These are phyloP conservation scores for Gleditsia sinensis DNA, from an alignment of 306 rosid genomes.

Conservation along the genomic window DNA sequence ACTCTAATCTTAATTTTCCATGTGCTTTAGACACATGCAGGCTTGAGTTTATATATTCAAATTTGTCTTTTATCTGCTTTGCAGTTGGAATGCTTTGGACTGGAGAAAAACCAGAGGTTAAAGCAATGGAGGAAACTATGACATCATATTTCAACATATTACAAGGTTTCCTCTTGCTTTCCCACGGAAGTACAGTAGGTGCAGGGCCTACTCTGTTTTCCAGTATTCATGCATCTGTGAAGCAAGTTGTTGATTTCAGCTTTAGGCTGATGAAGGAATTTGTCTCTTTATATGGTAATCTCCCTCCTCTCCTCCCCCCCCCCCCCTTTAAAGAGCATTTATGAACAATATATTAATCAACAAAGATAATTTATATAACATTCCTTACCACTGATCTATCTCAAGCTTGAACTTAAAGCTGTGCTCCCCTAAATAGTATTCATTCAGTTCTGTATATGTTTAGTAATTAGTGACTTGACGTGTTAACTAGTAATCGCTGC, in stretches of 20 bases:
- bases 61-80: conserved; percentile 23
- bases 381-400: background rate
- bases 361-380: background rate
- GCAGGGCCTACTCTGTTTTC: conserved; percentile 86
- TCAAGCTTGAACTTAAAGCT: background rate
- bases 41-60: conserved; percentile 9
- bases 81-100: conserved; percentile 96
- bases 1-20: background rate
- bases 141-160: conserved; percentile 68
- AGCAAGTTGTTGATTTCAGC: conserved; percentile 79
- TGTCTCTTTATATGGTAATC: conserved; percentile 64
- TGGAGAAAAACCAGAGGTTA: conserved; percentile 58
- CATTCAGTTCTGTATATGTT: background rate
- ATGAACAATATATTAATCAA: background rate
- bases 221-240: conserved; percentile 58
- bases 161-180: conserved; percentile 83
- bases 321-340: background rate
- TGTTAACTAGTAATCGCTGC: background rate
- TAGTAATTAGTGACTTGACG: background rate
- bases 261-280: conserved; percentile 72
- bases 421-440: background rate
- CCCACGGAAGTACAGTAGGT: conserved; percentile 68
- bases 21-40: background rate
- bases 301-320: background rate
- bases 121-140: conserved; percentile 79